Base-by-base conservation (phyloP, 371 early-diverging fungal species). In the Mortierella sp. region DNA sequence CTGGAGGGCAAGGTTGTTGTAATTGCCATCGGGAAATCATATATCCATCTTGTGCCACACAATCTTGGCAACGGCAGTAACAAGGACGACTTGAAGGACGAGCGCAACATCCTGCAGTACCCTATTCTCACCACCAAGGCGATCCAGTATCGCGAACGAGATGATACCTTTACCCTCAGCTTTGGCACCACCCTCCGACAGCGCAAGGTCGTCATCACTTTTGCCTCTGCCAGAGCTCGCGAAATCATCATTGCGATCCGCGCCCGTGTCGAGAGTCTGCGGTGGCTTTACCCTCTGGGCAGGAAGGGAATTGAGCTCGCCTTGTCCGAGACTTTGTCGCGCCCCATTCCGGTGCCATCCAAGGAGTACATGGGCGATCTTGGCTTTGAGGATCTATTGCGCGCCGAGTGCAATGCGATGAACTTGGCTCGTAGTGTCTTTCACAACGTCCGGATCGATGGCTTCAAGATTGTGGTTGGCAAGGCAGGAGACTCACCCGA, bases 231-330 rank as follows among this genome's bases (percentile, higher is more conserved):
- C 13, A 71, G 83, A 40, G 83, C 83, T 40, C 74, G 83, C 16
- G 83, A 83, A 44, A 83, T 83, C 73, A 79, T 83, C 43, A 83
- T 83, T 51, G 83, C 80, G 4, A 76, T 83, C 57, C 83, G 83
- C 14, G 83, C 83, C 4, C 73, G 83, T 11, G 77, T 79, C 19
- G 83, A 83, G 55, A 79, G 79, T 74, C 77, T 83, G 43, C 79
- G 83, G 14, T 83, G 83, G 83, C 74, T 83, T 4, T 83, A 83
- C 40, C 83, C 83, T 3, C 54, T 71, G 28, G 79, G 83, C 28
- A 71, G 83, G 19, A 83, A 83, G 46, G 83, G 83, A 6, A 73
- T 83, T 26, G 80, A 79, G 67, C 77, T 83, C 51, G 26, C 74
- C 14, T 48, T 83, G 19, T 74, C 80, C 3, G 77, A 79, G 54